These are phyloP conservation scores for Ilex aquifolium DNA, from an alignment of 257 asterid genomes.

Conservation along the genomic window DNA sequence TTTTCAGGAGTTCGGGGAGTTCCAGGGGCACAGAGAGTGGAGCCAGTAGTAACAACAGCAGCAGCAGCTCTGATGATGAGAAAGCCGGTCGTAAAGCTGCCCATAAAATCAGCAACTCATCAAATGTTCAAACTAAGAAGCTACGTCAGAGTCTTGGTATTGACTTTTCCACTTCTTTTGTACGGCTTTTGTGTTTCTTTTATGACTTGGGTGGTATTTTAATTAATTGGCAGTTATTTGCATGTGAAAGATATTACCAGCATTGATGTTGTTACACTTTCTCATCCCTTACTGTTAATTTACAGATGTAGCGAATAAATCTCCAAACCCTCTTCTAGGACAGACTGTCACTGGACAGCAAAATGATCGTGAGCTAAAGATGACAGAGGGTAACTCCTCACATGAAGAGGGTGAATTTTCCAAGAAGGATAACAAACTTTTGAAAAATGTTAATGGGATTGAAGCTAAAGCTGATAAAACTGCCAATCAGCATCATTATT, in stretches of 20 bases:
- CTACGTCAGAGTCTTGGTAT: constrained; percentile 33
- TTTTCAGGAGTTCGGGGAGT: constrained; percentile 55
- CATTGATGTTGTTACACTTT: background rate
- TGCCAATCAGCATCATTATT: constrained; percentile 13
- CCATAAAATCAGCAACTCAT: constrained; percentile 22
- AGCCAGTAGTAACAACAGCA: constrained; percentile 13
- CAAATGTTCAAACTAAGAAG: constrained; percentile 25
- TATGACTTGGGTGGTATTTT: background rate
- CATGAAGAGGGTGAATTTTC: constrained; percentile 63
- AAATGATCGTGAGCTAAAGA: constrained; percentile 29
- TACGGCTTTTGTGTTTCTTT: constrained; percentile 6
- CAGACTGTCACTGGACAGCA: constrained; percentile 25
- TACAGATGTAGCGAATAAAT: constrained; percentile 32
- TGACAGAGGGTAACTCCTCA: constrained; percentile 26
- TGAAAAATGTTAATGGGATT: constrained; percentile 39
- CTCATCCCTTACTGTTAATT: constrained; percentile 8
- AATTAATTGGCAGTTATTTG: constrained; percentile 1
- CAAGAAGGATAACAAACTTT: constrained; percentile 32
- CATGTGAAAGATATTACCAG: background rate
- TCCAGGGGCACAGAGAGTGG: constrained; percentile 57
- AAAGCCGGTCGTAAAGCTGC: constrained; percentile 26
- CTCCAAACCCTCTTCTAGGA: constrained; percentile 22
- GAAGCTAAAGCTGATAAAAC: constrained; percentile 24
- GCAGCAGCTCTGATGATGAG: constrained; percentile 68
- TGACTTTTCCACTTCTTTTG: constrained; percentile 5